Evolutionary conservation across 768 basidiomycete genomes (phyloP), one percentile per base, ranked within the genome.

Genomic region (Hygrophorus pudorinus): DNA sequence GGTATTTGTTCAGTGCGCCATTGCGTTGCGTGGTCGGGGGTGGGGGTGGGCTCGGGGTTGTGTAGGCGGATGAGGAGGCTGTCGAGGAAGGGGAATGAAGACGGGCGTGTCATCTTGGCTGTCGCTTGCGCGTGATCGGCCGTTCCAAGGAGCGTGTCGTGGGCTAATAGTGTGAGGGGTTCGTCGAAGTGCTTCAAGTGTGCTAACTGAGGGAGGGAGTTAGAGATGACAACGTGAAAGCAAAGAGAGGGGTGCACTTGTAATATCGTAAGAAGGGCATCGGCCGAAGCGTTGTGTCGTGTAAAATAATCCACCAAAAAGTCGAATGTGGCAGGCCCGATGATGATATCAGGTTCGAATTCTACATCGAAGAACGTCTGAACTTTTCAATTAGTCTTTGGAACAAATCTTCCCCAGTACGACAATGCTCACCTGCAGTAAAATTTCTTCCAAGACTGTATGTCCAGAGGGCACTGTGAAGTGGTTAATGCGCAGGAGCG

Each of bases 161-260:
- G 57, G 5, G 64, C 56, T 12, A 81, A 60, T 6, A 70, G 39
- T 2, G 72, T 66, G 11, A 85, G 58, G 0, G 79, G 77, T 18
- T 84, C 75, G 20, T 70, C 68, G 50, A 84, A 85, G 57, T 89
- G 85, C 48, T 82, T 82, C 57, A 87, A 58, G 54, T 85, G 67
- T 0, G 67, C 66, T 2, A 87, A 62, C 81, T 87, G 49, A 34
- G 39, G 14, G 47, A 41, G 7, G 36, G n/a, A 1, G 33, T 7
- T 24, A 13, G 31, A 36, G 11, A 35, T 7, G 13, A 42, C 16
- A 7, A 8, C 17, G 41, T 11, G 32, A 33, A 27, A 49, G 39
- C 34, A 32, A 35, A 32, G 21, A 37, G n/a, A 16, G n/a, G 27
- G 21, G 35, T 61, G 45, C 46, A 81, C 82, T 64, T 86, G 84